Percentiles rank a stretch among this genome's conserved stretches.
phyloP scores from a whole-genome alignment of 2,329 filamentous ascomycete species.

The Pseudogymnoascus sp. region DNA sequence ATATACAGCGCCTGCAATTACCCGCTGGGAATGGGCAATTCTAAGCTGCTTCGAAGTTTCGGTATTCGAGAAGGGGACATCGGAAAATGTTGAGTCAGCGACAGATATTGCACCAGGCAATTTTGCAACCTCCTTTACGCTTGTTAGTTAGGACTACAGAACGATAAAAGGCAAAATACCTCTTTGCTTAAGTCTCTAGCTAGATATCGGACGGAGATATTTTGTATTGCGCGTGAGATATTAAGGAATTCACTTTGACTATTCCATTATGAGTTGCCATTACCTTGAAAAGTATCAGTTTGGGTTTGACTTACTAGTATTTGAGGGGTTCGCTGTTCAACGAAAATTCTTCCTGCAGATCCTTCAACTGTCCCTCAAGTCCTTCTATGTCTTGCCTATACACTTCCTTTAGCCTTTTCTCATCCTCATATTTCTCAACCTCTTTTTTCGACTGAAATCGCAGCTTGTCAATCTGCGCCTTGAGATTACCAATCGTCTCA shows the following conservation, averaged over 20 bases:
- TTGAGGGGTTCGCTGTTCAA: constrained; percentile 8
- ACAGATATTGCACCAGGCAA: neutral
- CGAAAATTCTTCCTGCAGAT: constrained; percentile 14
- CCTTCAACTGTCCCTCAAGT: constrained; percentile 10
- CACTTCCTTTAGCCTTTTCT: constrained; percentile 9
- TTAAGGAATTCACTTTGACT: constrained; percentile 12
- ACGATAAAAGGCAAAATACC: neutral
- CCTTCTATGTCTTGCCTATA: constrained; percentile 11
- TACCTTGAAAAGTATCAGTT: neutral
- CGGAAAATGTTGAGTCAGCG: neutral
- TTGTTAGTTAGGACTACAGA: neutral
- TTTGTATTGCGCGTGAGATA: constrained; percentile 9
- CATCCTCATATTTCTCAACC: constrained; percentile 4
- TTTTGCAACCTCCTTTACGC: neutral
- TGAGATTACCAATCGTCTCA: constrained; percentile 5
- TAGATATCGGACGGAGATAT: neutral
- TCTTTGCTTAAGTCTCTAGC: neutral
- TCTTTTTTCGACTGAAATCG: constrained; percentile 5
- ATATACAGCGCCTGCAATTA: neutral
- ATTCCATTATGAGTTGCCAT: constrained; percentile 9
- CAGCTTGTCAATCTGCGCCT: constrained; percentile 5
- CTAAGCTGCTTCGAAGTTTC: neutral
- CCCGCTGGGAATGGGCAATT: neutral
- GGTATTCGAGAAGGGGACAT: neutral
- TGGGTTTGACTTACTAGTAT: constrained; percentile 12